These are phyloP conservation scores for Fusarium subtropicale DNA, from an alignment of 2,329 filamentous ascomycete species.

Conservation along the genomic window DNA sequence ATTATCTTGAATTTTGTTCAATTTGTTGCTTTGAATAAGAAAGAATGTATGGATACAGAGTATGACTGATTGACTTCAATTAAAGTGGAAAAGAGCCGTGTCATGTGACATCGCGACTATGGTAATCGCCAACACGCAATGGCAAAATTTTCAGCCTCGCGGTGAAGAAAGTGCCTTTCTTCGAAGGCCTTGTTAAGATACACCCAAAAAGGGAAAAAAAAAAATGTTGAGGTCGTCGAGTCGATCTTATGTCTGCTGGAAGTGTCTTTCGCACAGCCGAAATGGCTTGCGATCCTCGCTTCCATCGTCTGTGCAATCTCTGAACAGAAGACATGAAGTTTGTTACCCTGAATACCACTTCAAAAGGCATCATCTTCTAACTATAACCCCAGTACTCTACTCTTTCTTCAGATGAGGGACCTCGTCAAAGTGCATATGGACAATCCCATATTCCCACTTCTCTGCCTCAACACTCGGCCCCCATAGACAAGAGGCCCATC, in stretches of 20 bases:
- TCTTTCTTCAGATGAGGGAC: slow-evolving; percentile 15
- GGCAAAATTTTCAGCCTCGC: slow-evolving; percentile 45
- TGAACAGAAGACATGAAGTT: slow-evolving; percentile 28
- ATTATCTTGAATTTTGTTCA: not conserved
- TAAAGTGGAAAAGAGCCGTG: slow-evolving; percentile 25
- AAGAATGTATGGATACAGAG: not conserved
- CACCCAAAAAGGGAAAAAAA: not conserved
- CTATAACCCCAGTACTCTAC: slow-evolving; percentile 23
- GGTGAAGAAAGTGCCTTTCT: slow-evolving; percentile 3
- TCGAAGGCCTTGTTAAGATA: slow-evolving; percentile 5
- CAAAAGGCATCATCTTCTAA: slow-evolving; percentile 12
- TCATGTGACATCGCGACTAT: slow-evolving; percentile 46
- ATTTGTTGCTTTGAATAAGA: not conserved
- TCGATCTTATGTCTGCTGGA: slow-evolving; percentile 51
- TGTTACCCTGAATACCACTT: slow-evolving; percentile 10
- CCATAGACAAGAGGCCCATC: slow-evolving; percentile 31
- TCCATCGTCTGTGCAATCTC: slow-evolving; percentile 2
- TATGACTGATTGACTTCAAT: slow-evolving; percentile 17
- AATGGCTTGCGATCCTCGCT: slow-evolving; percentile 19
- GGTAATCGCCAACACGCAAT: slow-evolving; percentile 28
- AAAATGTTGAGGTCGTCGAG: slow-evolving; percentile 50
- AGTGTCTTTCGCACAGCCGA: slow-evolving; percentile 46
- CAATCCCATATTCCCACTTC: slow-evolving; percentile 34
- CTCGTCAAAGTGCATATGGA: slow-evolving; percentile 16
- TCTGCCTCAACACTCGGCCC: slow-evolving; percentile 3